Evolutionary conservation across 106 monocot species (phyloP), one percentile per base, ranked within the genome.

Genomic region (Triglochin maritima): DNA sequence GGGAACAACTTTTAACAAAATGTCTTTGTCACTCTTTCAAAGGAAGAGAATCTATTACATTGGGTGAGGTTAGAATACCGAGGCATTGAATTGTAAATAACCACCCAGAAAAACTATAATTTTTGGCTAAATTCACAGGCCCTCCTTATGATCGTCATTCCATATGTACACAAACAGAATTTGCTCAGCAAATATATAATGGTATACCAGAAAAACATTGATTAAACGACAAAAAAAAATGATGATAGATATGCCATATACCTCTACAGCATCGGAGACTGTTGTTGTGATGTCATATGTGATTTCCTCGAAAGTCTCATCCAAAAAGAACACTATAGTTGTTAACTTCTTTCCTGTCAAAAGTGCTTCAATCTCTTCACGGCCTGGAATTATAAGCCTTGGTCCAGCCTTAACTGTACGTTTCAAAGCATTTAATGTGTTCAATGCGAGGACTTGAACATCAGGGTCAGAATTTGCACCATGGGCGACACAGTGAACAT

Each of bases 261-360:
- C 98, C 98, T 98, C 88, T 13, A 92, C 88, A 68, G 98, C 98
- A 88, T 98, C 98, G 71, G 82, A 79, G 59, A 98, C 98, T 2
- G 98, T 98, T 46, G 98, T 92, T 65, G 92, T 72, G 91, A 98
- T 98, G 77, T 98, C 92, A 84, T 89, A 98, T n/a, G 82, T 82
- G 53, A 98, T 98, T 78, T 98, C 98, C 81, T 98, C 98, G 74
- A 98, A 98, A 46, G 98, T 98, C 72, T 98, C 98, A 63, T 98
- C 98, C 71, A 98, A 78, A 73, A 98, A 98, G 76, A 98, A 92
- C 41, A 98, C 92, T 73, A 98, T 92, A 7, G 98, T 98, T n/a
- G 98, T 98, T 29, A 92, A 84, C 64, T 83, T 98, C 79, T 73
- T 86, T 12, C 84, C 65, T 11, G 86, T 82, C 59, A 98, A 73